Conservation (phyloP, 345 rosid species). For the Gossypioides kirkii region DNA sequence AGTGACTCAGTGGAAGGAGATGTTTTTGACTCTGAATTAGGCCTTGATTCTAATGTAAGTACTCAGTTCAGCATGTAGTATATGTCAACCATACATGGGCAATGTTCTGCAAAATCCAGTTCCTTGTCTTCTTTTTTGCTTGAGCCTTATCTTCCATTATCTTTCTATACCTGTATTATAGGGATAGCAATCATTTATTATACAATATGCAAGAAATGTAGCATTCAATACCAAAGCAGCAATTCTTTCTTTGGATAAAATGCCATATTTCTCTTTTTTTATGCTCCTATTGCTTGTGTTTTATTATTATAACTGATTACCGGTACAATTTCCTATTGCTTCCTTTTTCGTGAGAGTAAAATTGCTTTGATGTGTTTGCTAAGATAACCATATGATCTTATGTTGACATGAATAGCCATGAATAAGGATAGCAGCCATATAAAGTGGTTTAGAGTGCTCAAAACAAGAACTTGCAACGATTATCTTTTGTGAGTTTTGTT, state of each 20-base stretch:
- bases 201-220: not conserved
- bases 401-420: not conserved
- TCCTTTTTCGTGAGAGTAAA: not conserved
- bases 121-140: not conserved
- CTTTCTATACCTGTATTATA: not conserved
- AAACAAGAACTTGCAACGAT: not conserved
- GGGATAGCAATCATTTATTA: not conserved
- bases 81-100: not conserved
- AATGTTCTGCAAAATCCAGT: not conserved
- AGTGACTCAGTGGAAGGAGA: not conserved
- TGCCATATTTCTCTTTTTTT: not conserved
- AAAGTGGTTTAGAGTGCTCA: not conserved
- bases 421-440: not conserved
- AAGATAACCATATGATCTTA: not conserved
- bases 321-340: not conserved
- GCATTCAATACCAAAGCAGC: not conserved
- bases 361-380: not conserved
- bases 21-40: not conserved
- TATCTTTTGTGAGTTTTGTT: not conserved
- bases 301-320: not conserved
- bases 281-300: not conserved
- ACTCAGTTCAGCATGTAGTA: not conserved
- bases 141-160: not conserved
- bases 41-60: conserved; percentile 9
- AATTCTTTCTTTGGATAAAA: not conserved